Percentiles rank a stretch among this genome's conserved stretches.
Conservation (phyloP, 768 basidiomycete species). For the Leucosporidium creatinivorum region DNA sequence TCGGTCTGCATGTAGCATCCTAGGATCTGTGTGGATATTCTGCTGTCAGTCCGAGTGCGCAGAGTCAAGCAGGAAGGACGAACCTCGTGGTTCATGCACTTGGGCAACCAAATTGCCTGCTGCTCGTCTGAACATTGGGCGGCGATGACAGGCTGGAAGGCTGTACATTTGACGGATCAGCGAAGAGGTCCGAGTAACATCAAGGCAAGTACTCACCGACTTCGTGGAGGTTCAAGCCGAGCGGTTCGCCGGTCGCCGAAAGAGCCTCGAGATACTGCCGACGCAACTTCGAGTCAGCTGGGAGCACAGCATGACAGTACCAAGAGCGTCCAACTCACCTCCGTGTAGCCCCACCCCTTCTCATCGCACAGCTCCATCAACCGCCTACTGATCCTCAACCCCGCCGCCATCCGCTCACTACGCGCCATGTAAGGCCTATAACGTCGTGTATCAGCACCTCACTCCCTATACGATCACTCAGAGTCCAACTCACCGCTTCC, state of each 20-base stretch:
- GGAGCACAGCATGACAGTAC: neutral
- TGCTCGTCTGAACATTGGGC: constrained; percentile 57
- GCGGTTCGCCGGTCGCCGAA: constrained; percentile 49
- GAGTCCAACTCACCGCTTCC: constrained; percentile 6
- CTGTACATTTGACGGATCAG: constrained; percentile 35
- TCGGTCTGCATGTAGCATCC: constrained; percentile 54
- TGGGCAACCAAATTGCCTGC: constrained; percentile 50
- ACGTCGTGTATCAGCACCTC: neutral
- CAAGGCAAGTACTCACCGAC: constrained; percentile 9
- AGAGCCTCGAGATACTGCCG: constrained; percentile 48
- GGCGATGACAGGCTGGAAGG: constrained; percentile 62
- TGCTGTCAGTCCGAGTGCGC: no score
- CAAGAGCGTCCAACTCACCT: constrained; percentile 1
- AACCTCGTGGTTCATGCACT: constrained; percentile 50
- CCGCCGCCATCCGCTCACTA: constrained; percentile 54
- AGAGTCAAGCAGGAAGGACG: no score
- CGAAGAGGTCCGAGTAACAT: constrained; percentile 14
- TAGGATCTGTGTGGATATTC: constrained; percentile 44
- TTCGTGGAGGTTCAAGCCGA: constrained; percentile 49
- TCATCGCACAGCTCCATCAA: constrained; percentile 55
- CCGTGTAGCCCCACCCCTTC: constrained; percentile 39
- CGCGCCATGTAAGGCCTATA: constrained; percentile 42
- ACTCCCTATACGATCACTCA: neutral
- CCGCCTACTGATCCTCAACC: constrained; percentile 52
- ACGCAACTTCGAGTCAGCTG: neutral